phyloP scores from a whole-genome alignment of 129 eudicot species.

The Pseudognaphalium luteoalbum region DNA sequence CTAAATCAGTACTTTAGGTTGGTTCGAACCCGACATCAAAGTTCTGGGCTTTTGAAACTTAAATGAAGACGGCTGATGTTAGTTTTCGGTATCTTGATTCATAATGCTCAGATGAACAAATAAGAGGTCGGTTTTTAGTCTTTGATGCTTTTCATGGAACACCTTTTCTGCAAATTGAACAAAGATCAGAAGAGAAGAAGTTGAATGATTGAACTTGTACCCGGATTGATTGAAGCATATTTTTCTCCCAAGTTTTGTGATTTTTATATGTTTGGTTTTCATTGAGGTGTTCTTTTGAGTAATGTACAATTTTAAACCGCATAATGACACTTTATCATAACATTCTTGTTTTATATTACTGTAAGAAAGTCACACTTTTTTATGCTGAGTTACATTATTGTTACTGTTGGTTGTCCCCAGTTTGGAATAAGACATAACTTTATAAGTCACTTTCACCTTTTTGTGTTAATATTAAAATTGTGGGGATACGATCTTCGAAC shows the following conservation, averaged over 20 bases:
- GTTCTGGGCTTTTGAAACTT: slow-evolving; percentile 27
- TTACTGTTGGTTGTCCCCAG: background rate
- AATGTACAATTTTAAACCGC: slow-evolving; percentile 28
- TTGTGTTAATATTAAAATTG: background rate
- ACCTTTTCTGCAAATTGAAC: slow-evolving; percentile 46
- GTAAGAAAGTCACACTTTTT: too few species aligned
- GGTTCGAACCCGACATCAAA: slow-evolving; percentile 8
- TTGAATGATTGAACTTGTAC: slow-evolving; percentile 45
- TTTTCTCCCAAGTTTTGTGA: slow-evolving; percentile 48
- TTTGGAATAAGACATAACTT: background rate
- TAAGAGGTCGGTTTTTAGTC: slow-evolving; percentile 46
- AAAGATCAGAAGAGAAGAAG: slow-evolving; percentile 39
- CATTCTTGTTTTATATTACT: background rate
- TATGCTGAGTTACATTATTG: background rate
- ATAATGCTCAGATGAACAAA: slow-evolving; percentile 30
- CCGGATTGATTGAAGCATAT: slow-evolving; percentile 40
- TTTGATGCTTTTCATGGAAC: slow-evolving; percentile 33
- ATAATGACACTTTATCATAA: slow-evolving; percentile 5
- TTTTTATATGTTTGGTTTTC: slow-evolving; percentile 31
- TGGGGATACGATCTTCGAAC: background rate
- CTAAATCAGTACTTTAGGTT: slow-evolving; percentile 46
- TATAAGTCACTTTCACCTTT: background rate
- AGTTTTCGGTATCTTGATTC: slow-evolving; percentile 28
- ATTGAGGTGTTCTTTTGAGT: slow-evolving; percentile 33
- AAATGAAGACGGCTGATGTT: slow-evolving; percentile 5